A percentile compares a stretch with the other conserved stretches of the same genome.
Conservation (phyloP, 805 yeast species). For the Barnettozyma botsteinii region DNA sequence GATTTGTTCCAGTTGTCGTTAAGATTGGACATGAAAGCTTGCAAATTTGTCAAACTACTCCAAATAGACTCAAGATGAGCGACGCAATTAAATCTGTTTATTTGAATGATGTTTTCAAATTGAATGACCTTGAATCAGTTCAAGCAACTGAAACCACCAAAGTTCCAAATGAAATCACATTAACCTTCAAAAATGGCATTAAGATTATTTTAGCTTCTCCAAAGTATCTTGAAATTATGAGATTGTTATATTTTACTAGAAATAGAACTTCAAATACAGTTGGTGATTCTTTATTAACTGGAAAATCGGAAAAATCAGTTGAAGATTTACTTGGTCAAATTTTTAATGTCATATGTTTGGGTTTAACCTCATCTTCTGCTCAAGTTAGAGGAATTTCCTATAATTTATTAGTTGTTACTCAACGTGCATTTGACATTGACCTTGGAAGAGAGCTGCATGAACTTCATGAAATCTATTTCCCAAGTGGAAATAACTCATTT, state of each 20-base stretch:
- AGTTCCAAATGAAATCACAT: conserved; percentile 44
- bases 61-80: conserved; percentile 34
- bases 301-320: conserved; percentile 21
- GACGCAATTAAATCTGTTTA: conserved; percentile 32
- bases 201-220: conserved; percentile 40
- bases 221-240: conserved; percentile 58
- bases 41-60: conserved; percentile 46
- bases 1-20: conserved; percentile 54
- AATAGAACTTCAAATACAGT: conserved; percentile 39
- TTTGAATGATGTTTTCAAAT: conserved; percentile 38
- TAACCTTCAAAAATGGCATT: conserved; percentile 32
- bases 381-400: conserved; percentile 61
- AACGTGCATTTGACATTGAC: conserved; percentile 52
- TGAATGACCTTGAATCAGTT: conserved; percentile 36
- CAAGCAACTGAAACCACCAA: conserved; percentile 39
- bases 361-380: conserved; percentile 53
- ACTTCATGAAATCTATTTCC: conserved; percentile 59
- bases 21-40: conserved; percentile 66
- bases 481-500: conserved; percentile 59
- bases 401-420: conserved; percentile 53
- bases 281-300: conserved; percentile 7
- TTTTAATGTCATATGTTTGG: conserved; percentile 59
- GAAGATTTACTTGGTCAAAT: conserved; percentile 52
- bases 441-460: conserved; percentile 51
- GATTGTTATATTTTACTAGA: conserved; percentile 63